Percentiles rank a stretch among this genome's conserved stretches.
phyloP scores from a whole-genome alignment of 1,284 basidiomycete species.

The Mycena sp. region DNA sequence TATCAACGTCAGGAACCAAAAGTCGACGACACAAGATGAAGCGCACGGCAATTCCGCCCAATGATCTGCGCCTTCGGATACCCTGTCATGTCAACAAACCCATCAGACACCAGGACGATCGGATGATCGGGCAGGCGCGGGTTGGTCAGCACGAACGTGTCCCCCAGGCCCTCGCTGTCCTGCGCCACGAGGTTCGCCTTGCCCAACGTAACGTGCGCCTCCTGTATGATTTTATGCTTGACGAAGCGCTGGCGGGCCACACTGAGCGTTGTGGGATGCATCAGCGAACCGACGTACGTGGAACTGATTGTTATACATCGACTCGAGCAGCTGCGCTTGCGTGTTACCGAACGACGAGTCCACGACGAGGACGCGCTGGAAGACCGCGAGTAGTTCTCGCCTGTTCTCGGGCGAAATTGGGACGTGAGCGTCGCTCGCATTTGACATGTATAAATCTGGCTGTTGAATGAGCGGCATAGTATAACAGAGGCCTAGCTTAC shows the following conservation, averaged over 20 bases:
- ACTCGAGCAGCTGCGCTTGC: constrained; percentile 20
- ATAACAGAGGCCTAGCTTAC: neutral
- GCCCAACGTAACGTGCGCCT: constrained; percentile 26
- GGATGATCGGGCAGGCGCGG: constrained; percentile 30
- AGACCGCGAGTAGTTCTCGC: constrained; percentile 16
- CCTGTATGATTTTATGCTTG: constrained; percentile 30
- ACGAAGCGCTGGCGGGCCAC: constrained; percentile 21
- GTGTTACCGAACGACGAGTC: constrained; percentile 12
- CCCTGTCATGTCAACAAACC: constrained; percentile 26
- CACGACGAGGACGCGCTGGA: constrained; percentile 19
- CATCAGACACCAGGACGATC: constrained; percentile 28
- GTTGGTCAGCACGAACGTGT: constrained; percentile 29
- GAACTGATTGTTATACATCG: constrained; percentile 26
- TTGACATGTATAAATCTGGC: constrained; percentile 24
- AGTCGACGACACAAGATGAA: too few relatives aligned
- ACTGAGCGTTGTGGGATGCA: neutral
- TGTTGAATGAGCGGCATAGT: neutral
- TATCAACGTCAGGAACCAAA: neutral
- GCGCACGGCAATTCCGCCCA: constrained; percentile 28
- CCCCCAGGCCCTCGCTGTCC: constrained; percentile 25
- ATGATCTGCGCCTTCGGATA: constrained; percentile 24
- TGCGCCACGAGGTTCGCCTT: constrained; percentile 20
- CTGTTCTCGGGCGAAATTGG: constrained; percentile 8
- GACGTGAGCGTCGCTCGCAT: neutral
- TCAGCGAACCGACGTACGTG: constrained; percentile 5